Evolutionary conservation across 768 basidiomycete genomes (phyloP), one percentile per base, ranked within the genome.

Genomic region (Hygrocybe punicea): DNA sequence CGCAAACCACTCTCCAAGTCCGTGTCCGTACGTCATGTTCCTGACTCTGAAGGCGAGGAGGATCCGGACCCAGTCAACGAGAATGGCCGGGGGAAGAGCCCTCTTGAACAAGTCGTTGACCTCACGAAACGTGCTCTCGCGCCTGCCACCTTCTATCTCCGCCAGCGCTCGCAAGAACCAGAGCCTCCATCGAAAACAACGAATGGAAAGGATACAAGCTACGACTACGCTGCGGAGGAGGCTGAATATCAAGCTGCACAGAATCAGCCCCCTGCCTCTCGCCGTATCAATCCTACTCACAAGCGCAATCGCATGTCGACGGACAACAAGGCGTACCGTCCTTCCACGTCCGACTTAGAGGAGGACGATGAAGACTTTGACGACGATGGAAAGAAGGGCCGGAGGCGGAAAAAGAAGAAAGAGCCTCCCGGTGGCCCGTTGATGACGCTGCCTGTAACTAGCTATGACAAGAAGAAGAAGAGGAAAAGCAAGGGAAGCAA

Each of bases 281-380:
- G n/a, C 10, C 65, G 62, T 50, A 55, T 62, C 21, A 59, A 68
- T 21, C 65, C 72, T 1, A 65, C 63, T 7, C 73, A 78, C 59
- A 81, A 77, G 66, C 81, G 84, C 23, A 79, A 78, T 62, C 82
- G 85, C 33, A 89, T 91, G 59, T 87, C 87, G 0, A 64, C 74
- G 21, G 91, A 93, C 68, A 91, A 92, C 72, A 89, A 87, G 68
- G 91, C 91, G 1, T 93, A 92, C 64, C 81, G 81, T 53, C 91
- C 91, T 17, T 71, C 83, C 1, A 68, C 69, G 55, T 87, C 85
- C 7, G 87, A 88, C 61, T 62, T 82, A 34, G 89, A 90, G 39
- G 77, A 74, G 39, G 80, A 81, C 7, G 84, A 85, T 6, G 86
- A 84, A 34, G 84, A 85, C 50, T 73, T 73, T 50, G 76, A 75